phyloP scores from a whole-genome alignment of 768 basidiomycete genomes.

The Tulasnella sp. region DNA sequence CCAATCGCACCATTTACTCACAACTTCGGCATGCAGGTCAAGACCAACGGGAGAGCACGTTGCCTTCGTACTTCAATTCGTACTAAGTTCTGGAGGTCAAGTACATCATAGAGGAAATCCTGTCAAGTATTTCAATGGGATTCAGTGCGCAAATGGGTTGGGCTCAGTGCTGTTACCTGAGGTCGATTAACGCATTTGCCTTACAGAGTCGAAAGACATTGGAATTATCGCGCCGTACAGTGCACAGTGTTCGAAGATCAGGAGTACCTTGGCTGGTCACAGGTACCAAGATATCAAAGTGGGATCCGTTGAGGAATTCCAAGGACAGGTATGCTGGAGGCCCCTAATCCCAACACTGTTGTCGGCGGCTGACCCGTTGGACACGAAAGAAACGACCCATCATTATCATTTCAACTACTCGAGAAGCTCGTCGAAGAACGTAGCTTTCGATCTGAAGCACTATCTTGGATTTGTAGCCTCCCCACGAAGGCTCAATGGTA shows the following conservation, averaged over 20 bases:
- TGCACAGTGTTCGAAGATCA: constrained; percentile 8
- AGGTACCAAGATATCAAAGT: constrained; percentile 5
- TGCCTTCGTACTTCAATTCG: constrained; percentile 19
- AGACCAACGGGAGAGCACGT: constrained; percentile 7
- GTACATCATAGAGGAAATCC: background rate
- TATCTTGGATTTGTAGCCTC: constrained; percentile 18
- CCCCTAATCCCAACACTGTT: constrained; percentile 16
- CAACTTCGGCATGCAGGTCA: background rate
- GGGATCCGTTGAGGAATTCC: constrained; percentile 11
- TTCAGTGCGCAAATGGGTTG: background rate
- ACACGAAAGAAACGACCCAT: constrained; percentile 18
- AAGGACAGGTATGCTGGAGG: constrained; percentile 2
- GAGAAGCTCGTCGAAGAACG: constrained; percentile 5
- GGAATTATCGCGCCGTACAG: constrained; percentile 14
- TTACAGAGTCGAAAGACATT: constrained; percentile 1
- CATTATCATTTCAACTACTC: constrained; percentile 24
- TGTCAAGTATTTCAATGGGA: too few species aligned
- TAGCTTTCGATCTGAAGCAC: constrained; percentile 4
- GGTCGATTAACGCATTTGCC: background rate
- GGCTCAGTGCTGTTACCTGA: background rate
- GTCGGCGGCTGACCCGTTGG: background rate
- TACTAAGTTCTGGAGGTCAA: constrained; percentile 13
- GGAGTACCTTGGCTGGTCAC: background rate
- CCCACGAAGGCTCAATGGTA: constrained; percentile 20
- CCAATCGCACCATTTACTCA: too few species aligned